Evolutionary conservation across 768 basidiomycete species (phyloP).

Genomic region (Termitomyces eurrhizus): DNA sequence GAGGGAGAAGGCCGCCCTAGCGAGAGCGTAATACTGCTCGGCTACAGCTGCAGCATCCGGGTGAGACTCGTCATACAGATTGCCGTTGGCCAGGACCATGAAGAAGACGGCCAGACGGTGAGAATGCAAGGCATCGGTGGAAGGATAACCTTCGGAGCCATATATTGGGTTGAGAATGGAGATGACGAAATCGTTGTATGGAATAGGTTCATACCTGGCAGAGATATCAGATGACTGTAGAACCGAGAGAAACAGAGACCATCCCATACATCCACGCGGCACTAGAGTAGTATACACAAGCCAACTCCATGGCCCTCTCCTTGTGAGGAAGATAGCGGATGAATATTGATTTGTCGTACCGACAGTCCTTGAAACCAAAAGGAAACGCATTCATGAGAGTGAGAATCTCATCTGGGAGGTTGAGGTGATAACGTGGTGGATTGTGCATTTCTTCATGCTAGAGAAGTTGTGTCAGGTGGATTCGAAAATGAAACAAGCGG

Average conservation of each 20-base stretch:
- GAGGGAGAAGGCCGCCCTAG: conserved; percentile 45
- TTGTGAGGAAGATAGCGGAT: conserved; percentile 35
- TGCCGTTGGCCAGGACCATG: conserved; percentile 44
- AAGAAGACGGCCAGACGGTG: conserved; percentile 52
- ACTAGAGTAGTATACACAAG: conserved; percentile 38
- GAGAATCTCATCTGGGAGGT: conserved; percentile 40
- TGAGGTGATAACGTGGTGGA: conserved; percentile 20
- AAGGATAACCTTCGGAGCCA: conserved; percentile 24
- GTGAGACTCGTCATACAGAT: conserved; percentile 35
- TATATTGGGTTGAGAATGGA: conserved; percentile 42
- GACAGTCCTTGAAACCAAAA: conserved; percentile 38
- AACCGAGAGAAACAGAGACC: conserved; percentile 11
- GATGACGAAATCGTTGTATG: conserved; percentile 36
- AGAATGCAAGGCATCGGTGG: conserved; percentile 34
- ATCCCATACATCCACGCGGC: conserved; percentile 41
- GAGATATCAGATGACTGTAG: conserved; percentile 1
- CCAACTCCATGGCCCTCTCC: conserved; percentile 35
- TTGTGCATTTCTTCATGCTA: conserved; percentile 17
- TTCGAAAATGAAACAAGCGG: not conserved
- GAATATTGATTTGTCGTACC: conserved; percentile 34
- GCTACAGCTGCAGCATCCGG: conserved; percentile 27
- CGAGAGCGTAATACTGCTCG: conserved; percentile 43
- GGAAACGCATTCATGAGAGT: conserved; percentile 47
- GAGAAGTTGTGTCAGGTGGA: not conserved
- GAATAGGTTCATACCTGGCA: conserved; percentile 42